phyloP scores from a whole-genome alignment of 306 rosid genomes.

The Vigna unguiculata region DNA sequence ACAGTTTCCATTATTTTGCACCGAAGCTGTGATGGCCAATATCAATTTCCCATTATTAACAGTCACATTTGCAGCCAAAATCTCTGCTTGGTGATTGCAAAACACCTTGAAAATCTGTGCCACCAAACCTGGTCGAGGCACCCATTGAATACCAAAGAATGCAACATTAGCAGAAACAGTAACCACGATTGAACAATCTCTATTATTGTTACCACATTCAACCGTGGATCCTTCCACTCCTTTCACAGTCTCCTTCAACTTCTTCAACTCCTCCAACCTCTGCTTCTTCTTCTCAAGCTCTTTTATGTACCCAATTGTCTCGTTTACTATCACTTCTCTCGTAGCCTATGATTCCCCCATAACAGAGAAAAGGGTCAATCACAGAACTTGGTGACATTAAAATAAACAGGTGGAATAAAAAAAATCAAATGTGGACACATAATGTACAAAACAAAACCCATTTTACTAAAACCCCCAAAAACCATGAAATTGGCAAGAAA shows the following conservation, averaged over 20 bases:
- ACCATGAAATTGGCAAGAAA: not conserved
- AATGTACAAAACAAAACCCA: not conserved
- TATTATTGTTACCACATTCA: conserved; percentile 23
- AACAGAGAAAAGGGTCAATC: not conserved
- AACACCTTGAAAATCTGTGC: conserved; percentile 46
- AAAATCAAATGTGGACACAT: not conserved
- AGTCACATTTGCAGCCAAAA: conserved; percentile 53
- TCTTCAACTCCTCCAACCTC: conserved; percentile 52
- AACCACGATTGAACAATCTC: conserved; percentile 39
- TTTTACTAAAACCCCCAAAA: not conserved
- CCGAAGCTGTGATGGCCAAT: conserved; percentile 44
- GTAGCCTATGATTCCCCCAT: conserved; percentile 43
- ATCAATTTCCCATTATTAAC: conserved; percentile 43
- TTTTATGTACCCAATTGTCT: conserved; percentile 50
- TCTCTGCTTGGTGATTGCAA: conserved; percentile 39
- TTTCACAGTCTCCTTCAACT: conserved; percentile 45
- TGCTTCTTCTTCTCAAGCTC: conserved; percentile 52
- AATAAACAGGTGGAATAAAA: not conserved
- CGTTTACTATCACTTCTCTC: conserved; percentile 43
- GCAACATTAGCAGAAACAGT: conserved; percentile 43
- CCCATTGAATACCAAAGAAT: conserved; percentile 54
- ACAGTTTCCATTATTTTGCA: conserved; percentile 27
- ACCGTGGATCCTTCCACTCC: conserved; percentile 6
- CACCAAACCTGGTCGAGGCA: conserved; percentile 38
- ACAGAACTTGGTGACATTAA: not conserved